phyloP scores from a whole-genome alignment of 495 filamentous ascomycete genomes.

The Hypoxylon perforatum region DNA sequence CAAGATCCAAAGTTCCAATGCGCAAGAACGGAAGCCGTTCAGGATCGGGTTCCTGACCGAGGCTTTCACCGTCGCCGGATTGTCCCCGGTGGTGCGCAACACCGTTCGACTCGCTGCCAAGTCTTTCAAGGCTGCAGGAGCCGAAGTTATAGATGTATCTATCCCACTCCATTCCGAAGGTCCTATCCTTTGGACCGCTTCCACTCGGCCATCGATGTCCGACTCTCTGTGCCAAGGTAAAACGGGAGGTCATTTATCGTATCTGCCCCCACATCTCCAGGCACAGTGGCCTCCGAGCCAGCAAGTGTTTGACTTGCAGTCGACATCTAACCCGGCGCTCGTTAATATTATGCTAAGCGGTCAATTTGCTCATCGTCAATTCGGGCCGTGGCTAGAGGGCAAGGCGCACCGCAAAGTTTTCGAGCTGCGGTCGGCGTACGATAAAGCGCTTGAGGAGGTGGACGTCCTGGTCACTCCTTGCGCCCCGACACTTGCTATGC shows the following conservation, averaged over 20 bases:
- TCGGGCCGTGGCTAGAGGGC: conserved; percentile 50
- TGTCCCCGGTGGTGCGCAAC: conserved; percentile 46
- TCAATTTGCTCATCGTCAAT: conserved; percentile 38
- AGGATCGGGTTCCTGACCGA: conserved; percentile 6
- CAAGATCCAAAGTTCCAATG: conserved; percentile 2
- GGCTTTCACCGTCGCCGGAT: conserved; percentile 6
- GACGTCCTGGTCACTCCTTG: conserved; percentile 60
- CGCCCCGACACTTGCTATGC: conserved; percentile 53
- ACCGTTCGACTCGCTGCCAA: conserved; percentile 55
- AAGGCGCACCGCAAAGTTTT: conserved; percentile 58
- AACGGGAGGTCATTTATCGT: conserved; percentile 45
- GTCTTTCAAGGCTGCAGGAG: conserved; percentile 58
- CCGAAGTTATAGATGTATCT: conserved; percentile 60
- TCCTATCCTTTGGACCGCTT: conserved; percentile 62
- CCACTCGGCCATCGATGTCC: conserved; percentile 55
- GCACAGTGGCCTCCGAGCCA: conserved; percentile 27
- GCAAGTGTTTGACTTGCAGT: conserved; percentile 53
- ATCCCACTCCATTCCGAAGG: conserved; percentile 63
- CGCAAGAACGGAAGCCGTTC: neutral
- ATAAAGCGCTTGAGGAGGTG: conserved; percentile 51
- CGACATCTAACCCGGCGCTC: conserved; percentile 57
- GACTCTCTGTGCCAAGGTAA: conserved; percentile 52
- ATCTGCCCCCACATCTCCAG: conserved; percentile 13
- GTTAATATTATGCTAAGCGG: conserved; percentile 55
- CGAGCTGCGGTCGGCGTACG: conserved; percentile 54